phyloP scores from a whole-genome alignment of 805 yeast genomes.

The Ogataea pilisensis region DNA sequence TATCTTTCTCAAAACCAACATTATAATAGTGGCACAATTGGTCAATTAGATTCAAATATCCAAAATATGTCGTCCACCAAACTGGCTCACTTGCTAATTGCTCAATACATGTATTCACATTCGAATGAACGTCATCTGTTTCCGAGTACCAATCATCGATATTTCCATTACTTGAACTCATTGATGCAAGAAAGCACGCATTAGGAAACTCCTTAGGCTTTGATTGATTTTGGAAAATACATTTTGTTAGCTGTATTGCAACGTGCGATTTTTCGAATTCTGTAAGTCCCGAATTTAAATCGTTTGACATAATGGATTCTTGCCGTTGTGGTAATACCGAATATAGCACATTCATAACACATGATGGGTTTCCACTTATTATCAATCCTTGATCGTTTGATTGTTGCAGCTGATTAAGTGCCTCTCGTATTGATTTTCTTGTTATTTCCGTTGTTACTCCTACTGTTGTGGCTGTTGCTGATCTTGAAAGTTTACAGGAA shows the following conservation, averaged over 20 bases:
- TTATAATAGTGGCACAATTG: slow-evolving; percentile 18
- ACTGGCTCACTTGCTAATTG: slow-evolving; percentile 13
- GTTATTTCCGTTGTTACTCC: not conserved
- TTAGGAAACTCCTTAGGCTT: slow-evolving; percentile 3
- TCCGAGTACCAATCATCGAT: too few species aligned
- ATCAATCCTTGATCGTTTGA: slow-evolving; percentile 2
- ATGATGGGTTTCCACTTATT: slow-evolving; percentile 8
- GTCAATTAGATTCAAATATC: slow-evolving; percentile 16
- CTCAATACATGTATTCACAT: slow-evolving; percentile 9
- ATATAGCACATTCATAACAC: slow-evolving; percentile 15
- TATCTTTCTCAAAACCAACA: slow-evolving; percentile 12
- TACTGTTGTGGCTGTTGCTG: not conserved
- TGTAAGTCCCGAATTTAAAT: slow-evolving; percentile 1
- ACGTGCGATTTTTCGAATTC: slow-evolving; percentile 9
- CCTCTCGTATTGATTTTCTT: slow-evolving; percentile 8
- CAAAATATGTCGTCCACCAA: slow-evolving; percentile 23
- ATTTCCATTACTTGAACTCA: not conserved
- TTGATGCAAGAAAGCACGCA: slow-evolving; percentile 1
- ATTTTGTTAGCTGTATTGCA: slow-evolving; percentile 12
- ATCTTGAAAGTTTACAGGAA: too few species aligned
- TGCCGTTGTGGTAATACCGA: slow-evolving; percentile 7
- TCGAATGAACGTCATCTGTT: too few species aligned
- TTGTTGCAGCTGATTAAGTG: slow-evolving; percentile 10
- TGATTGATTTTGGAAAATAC: slow-evolving; percentile 9
- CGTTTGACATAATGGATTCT: not conserved